Evolutionary conservation across 1,139 yeast genomes (phyloP), one percentile per base, ranked within the genome.

Genomic region (Suhomyces chickasaworum): DNA sequence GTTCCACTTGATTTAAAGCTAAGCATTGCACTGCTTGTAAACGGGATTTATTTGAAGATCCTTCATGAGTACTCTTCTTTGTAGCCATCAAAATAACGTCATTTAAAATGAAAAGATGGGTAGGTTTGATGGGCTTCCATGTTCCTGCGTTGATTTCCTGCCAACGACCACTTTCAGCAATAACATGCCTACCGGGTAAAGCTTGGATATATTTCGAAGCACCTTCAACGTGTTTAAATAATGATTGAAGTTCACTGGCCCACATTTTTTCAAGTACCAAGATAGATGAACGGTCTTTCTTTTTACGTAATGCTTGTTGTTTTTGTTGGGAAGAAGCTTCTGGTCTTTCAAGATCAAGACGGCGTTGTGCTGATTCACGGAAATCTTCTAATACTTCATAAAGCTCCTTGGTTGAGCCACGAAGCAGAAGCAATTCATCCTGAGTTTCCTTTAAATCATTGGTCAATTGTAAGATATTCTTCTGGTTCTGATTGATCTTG

Each of bases 211-310:
- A 82, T 60, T 88, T 89, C 53, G 89, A 91, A 1, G 96, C 91
- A 6, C 97, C 96, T 54, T 91, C 97, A 9, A 91, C 96, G 52
- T 86, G 89, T 55, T 84, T 83, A 65, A 86, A 90, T 39, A 91
- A 68, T 7, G 83, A 78, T 46, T 79, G 81, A 58, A 91, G 72
- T 58, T 89, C 91, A 43, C 73, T 77, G 22, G 84, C 87, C 97
- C 96, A 89, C 75, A 86, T 78, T 58, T 81, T 84, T 61, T 87
- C 95, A 51, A 89, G 71, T 42, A 88, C 81, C 48, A 86, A 58
- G 44, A 90, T 82, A 45, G 91, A 84, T 42, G 87, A 80, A 40
- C 95, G 68, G 59, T 86, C 90, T 48, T 76, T 71, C 48, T 57
- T 63, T 45, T 44, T 52, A 41, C 30, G 25, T 21, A 53, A 41